Evolutionary conservation across 257 asterid genomes (phyloP), one percentile per base, ranked within the genome.

Genomic region (Solanum clarkiae): DNA sequence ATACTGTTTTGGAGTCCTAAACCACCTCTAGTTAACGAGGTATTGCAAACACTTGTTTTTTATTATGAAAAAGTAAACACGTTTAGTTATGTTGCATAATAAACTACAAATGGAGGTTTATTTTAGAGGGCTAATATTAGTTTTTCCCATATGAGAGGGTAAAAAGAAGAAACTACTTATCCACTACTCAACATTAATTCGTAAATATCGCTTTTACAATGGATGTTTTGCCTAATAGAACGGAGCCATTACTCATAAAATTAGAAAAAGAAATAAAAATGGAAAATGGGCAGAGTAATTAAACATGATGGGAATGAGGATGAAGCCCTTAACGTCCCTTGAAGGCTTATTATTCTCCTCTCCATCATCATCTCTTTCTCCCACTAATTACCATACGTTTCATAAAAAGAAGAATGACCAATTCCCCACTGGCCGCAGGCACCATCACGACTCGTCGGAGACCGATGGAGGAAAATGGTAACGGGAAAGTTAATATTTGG

Each of bases 221-320:
- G 65, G 65, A 9, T 66, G 89, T 36, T 84, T 47, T 54, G 82
- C 65, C 91, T 77, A 55, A 63, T 63, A 65, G 60, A 36, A 11
- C 89, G 92, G 92, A 80, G 77, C 84, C 91, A 90, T 77, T 80
- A 82, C 68, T 82, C 72, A 9, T 2, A 63, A 84, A 80, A 17
- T 56, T 17, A 18, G 79, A 5, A 1, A 49, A 84, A 56, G 11
- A 72, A 85, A 81, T 60, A 81, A 82, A 53, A 17, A 10, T 40
- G 85, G 57, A 53, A 72, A 79, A 86, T 66, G 86, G 68, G 42
- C 32, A 51, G 79, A 20, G 17, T 75, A n/a, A 80, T 32, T 8
- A 62, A 71, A 42, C 80, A 62, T 57, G 83, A 80, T 68, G 89
- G 36, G 10, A 49, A 68, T 80, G 36, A 69, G 47, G 65, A 55